Conservation (phyloP, 768 basidiomycete genomes). For the Mycena venus region DNA sequence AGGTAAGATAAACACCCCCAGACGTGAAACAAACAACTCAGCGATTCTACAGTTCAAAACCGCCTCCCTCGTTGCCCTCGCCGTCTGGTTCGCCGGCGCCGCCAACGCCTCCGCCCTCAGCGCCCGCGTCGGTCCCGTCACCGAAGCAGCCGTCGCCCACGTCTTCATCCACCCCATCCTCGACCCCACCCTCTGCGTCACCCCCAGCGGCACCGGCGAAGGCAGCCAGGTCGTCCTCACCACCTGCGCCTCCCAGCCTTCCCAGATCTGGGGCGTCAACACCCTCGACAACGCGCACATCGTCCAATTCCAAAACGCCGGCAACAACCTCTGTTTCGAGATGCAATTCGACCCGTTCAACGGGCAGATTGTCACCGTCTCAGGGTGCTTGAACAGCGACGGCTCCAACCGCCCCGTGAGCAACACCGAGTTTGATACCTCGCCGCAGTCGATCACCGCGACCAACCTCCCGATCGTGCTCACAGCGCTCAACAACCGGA, state of each 20-base stretch:
- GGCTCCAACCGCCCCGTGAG: background rate
- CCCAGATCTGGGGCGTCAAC: conserved; percentile 14
- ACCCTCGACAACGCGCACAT: background rate
- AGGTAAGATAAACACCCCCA: no score
- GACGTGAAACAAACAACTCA: no score
- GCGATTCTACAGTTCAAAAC: background rate
- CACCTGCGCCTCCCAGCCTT: background rate
- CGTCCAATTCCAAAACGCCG: conserved; percentile 16
- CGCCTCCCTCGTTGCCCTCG: background rate
- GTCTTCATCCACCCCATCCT: conserved; percentile 13
- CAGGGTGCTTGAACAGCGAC: no score
- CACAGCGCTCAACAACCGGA: conserved; percentile 4
- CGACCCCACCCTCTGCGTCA: conserved; percentile 10
- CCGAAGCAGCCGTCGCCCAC: background rate
- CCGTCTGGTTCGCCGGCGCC: no score
- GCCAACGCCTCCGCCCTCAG: background rate
- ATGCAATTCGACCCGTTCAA: no score
- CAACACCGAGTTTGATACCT: no score
- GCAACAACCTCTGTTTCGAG: conserved; percentile 5
- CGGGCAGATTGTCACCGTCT: no score
- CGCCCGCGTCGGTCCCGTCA: background rate
- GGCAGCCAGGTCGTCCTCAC: background rate
- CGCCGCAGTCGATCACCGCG: conserved; percentile 13
- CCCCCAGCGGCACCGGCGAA: background rate
- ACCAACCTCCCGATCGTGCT: conserved; percentile 1